phyloP scores from a whole-genome alignment of 345 rosid genomes.

The Crucihimalaya himalaica region DNA sequence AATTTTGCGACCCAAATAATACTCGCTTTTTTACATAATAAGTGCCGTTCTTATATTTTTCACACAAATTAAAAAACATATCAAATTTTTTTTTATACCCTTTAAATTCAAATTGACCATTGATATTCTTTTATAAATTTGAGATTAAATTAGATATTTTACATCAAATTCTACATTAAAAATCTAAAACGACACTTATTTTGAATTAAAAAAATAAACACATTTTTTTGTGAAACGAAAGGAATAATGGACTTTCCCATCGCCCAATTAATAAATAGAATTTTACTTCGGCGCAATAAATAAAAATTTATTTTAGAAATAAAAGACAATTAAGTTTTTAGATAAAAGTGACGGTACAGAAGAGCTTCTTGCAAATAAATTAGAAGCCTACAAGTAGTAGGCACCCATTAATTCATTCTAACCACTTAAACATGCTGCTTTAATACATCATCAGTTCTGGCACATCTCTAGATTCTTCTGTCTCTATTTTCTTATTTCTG shows the following conservation, averaged over 20 bases:
- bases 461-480: neutral
- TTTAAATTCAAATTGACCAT: too few relatives aligned
- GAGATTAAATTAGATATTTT: too few relatives aligned
- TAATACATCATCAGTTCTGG: slow-evolving; percentile 7
- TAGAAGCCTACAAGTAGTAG: slow-evolving; percentile 20
- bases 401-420: slow-evolving; percentile 22
- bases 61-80: too few relatives aligned
- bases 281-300: slow-evolving; percentile 30
- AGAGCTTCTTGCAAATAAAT: neutral
- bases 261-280: slow-evolving; percentile 2
- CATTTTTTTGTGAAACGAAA: too few relatives aligned
- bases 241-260: slow-evolving; percentile 20
- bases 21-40: too few relatives aligned
- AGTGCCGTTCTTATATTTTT: too few relatives aligned
- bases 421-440: slow-evolving; percentile 13
- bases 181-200: too few relatives aligned
- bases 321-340: neutral
- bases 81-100: too few relatives aligned
- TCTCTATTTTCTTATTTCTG: slow-evolving; percentile 2
- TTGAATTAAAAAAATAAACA: too few relatives aligned
- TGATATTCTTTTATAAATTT: too few relatives aligned
- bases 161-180: too few relatives aligned
- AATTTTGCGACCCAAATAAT: slow-evolving; percentile 5
- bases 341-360: neutral
- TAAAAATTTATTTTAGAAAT: slow-evolving; percentile 3